A percentile compares a stretch with the other conserved stretches of the same genome.
Conservation (phyloP, 148 eudicot species). For the Rhododendron griersonianum region DNA sequence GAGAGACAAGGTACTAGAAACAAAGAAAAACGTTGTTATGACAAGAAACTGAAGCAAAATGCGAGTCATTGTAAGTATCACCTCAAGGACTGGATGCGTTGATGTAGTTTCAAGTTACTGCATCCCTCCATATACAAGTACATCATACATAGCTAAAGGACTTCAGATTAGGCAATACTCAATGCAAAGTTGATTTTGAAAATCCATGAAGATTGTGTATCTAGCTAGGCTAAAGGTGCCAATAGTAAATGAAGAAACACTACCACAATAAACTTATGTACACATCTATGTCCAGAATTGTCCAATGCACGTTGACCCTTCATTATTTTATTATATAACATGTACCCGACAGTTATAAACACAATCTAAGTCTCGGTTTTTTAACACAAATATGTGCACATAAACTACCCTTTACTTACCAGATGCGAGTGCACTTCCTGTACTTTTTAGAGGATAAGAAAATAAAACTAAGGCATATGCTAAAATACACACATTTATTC, state of each 20-base stretch:
- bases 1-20: neutral
- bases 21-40: neutral
- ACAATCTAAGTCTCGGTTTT: too few relatives aligned
- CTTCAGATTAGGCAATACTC: neutral
- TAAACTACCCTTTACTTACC: neutral
- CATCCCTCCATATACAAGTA: neutral
- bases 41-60: neutral
- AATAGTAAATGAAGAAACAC: neutral
- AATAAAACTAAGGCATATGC: neutral
- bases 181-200: neutral
- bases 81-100: neutral
- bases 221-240: neutral
- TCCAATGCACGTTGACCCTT: neutral
- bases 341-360: too few relatives aligned
- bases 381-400: neutral
- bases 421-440: neutral
- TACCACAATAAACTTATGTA: too few relatives aligned
- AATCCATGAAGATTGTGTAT: neutral
- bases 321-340: too few relatives aligned
- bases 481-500: neutral
- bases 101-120: neutral
- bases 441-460: neutral
- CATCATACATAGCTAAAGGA: neutral
- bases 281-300: neutral
- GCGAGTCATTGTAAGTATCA: neutral